phyloP scores from a whole-genome alignment of 179 eudicot species.

The Patellifolia procumbens region DNA sequence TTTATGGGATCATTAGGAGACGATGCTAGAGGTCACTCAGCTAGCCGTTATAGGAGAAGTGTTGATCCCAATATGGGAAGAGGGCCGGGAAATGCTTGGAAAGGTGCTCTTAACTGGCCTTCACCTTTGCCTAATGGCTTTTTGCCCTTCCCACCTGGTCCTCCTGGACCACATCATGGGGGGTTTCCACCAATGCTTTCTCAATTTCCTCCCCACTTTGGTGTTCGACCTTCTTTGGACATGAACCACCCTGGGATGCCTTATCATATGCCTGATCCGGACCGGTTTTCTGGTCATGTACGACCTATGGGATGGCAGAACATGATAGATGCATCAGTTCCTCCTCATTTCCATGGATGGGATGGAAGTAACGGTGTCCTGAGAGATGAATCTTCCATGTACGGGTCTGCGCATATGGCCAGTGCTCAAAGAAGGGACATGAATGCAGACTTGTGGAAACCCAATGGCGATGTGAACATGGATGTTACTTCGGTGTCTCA shows the following conservation, averaged over 20 bases:
- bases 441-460: conserved; percentile 62
- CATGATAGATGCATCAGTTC: conserved; percentile 53
- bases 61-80: conserved; percentile 71
- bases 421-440: conserved; percentile 55
- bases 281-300: conserved; percentile 62
- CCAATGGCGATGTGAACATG: conserved; percentile 43
- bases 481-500: conserved; percentile 49
- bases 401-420: conserved; percentile 49
- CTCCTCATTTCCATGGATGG: conserved; percentile 70
- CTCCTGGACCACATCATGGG: conserved; percentile 76
- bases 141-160: conserved; percentile 79
- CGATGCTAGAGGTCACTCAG: conserved; percentile 60
- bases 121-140: conserved; percentile 77
- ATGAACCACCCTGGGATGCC: conserved; percentile 67
- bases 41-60: conserved; percentile 63
- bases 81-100: conserved; percentile 76
- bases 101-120: conserved; percentile 81
- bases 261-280: conserved; percentile 69
- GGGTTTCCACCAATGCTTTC: conserved; percentile 67
- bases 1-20: conserved; percentile 56
- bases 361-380: conserved; percentile 63
- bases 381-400: conserved; percentile 67
- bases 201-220: conserved; percentile 48
- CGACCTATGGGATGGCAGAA: conserved; percentile 79
- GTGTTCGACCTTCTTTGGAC: conserved; percentile 76